Percentiles rank a stretch among this genome's conserved stretches.
Evolutionary conservation across 805 yeast species (phyloP).

Genomic region (Yamadazyma endophytica): DNA sequence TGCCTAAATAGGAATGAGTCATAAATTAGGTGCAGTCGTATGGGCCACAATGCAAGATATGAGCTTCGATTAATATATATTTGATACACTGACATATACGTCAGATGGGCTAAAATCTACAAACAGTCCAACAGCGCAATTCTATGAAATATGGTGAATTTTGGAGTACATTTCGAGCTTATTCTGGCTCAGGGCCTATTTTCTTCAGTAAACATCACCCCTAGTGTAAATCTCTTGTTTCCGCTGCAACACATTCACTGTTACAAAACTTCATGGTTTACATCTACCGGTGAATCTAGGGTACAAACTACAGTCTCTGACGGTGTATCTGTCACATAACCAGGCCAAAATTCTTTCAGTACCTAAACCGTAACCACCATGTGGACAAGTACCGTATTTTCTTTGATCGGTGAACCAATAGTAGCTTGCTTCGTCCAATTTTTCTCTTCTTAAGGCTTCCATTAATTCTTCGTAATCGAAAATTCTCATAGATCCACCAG

Average conservation of each 20-base stretch:
- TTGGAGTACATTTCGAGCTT: too few species aligned
- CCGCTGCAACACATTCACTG: conserved; percentile 1
- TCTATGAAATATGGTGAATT: too few species aligned
- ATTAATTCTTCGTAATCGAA: conserved; percentile 73
- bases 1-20: conserved; percentile 3
- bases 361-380: conserved; percentile 99
- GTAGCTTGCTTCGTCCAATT: conserved; percentile 75
- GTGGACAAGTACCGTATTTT: conserved; percentile 96
- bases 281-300: conserved; percentile 99
- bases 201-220: too few species aligned
- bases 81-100: too few species aligned
- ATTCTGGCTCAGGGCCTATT: too few species aligned
- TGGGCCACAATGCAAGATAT: too few species aligned
- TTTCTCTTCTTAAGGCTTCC: conserved; percentile 92
- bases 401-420: conserved; percentile 97
- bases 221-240: too few species aligned
- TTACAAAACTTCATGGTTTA: too few species aligned
- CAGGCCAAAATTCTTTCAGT: conserved; percentile 98
- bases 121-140: too few species aligned
- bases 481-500: conserved; percentile 99
- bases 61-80: too few species aligned
- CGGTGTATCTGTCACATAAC: conserved; percentile 97
- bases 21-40: not conserved
- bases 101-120: too few species aligned
- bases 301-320: conserved; percentile 94